Evolutionary conservation across 768 basidiomycete species (phyloP).

Genomic region (Podaxis pistillaris): DNA sequence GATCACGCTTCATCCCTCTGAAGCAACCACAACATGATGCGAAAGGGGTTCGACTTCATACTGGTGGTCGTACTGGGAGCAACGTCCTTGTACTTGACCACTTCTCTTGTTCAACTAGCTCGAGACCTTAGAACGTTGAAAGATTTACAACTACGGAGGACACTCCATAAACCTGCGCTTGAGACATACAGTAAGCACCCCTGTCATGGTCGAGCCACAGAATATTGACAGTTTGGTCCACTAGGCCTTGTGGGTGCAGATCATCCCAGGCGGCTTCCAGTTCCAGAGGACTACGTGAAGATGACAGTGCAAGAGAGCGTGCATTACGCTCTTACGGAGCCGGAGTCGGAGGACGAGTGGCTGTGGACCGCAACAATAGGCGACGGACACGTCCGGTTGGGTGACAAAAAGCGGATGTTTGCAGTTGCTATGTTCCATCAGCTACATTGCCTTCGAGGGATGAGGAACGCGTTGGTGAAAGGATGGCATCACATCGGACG

Average conservation of each 20-base stretch:
- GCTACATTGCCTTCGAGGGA: conserved; percentile 41
- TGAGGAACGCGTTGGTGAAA: conserved; percentile 27
- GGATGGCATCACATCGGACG: conserved; percentile 22
- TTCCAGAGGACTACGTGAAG: conserved; percentile 25
- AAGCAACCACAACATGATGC: neutral
- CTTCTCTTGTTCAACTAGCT: conserved; percentile 6
- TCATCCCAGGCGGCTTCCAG: conserved; percentile 27
- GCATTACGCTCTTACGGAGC: conserved; percentile 25
- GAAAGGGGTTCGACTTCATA: neutral
- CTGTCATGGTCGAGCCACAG: neutral
- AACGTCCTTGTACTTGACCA: conserved; percentile 6
- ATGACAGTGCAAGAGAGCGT: conserved; percentile 28
- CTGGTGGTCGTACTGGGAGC: neutral
- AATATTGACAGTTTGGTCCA: neutral
- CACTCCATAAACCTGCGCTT: neutral
- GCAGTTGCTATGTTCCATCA: conserved; percentile 45
- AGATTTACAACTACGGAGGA: conserved; percentile 2
- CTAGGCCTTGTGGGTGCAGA: conserved; percentile 27
- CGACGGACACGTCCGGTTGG: conserved; percentile 26
- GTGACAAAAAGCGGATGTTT: conserved; percentile 30
- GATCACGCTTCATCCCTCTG: neutral
- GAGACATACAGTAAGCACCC: conserved; percentile 3
- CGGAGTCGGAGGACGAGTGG: conserved; percentile 29
- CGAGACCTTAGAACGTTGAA: neutral
- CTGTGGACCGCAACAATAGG: conserved; percentile 27